Conservation (phyloP, 805 yeast genomes). For the Ogataea populi-albae region DNA sequence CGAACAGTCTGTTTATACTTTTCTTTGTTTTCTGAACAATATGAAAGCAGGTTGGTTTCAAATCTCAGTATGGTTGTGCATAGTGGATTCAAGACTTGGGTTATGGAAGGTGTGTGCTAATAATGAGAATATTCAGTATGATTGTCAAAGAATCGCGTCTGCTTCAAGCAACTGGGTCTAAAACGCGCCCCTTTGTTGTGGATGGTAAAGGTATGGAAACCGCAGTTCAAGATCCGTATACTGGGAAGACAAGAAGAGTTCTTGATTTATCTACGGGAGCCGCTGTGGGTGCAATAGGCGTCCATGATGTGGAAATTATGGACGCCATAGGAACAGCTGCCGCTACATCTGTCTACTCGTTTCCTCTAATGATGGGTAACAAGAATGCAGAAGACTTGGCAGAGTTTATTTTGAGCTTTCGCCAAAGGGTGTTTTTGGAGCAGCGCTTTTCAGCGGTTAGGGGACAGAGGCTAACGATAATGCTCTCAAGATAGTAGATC, state of each 20-base stretch:
- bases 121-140: no score
- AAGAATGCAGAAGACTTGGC: conserved; percentile 38
- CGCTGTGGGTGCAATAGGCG: conserved; percentile 44
- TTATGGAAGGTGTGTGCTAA: no score
- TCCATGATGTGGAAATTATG: conserved; percentile 35
- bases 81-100: no score
- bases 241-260: conserved; percentile 29
- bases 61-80: no score
- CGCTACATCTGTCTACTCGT: conserved; percentile 33
- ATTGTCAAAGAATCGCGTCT: no score
- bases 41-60: no score
- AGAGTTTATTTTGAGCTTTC: conserved; percentile 38
- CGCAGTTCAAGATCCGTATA: conserved; percentile 38
- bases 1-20: no score
- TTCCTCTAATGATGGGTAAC: conserved; percentile 27
- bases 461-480: conserved; percentile 82
- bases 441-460: conserved; percentile 50
- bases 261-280: conserved; percentile 45
- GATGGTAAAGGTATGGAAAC: conserved; percentile 41
- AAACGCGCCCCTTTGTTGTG: no score
- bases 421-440: conserved; percentile 33
- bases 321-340: conserved; percentile 35
- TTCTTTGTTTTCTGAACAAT: no score
- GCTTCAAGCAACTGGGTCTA: no score
- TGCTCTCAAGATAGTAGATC: conserved; percentile 62